Percentiles rank a stretch among this genome's conserved stretches.
Evolutionary conservation across 2,329 filamentous ascomycete genomes (phyloP).

Genomic region (Neonectria magnoliae): DNA sequence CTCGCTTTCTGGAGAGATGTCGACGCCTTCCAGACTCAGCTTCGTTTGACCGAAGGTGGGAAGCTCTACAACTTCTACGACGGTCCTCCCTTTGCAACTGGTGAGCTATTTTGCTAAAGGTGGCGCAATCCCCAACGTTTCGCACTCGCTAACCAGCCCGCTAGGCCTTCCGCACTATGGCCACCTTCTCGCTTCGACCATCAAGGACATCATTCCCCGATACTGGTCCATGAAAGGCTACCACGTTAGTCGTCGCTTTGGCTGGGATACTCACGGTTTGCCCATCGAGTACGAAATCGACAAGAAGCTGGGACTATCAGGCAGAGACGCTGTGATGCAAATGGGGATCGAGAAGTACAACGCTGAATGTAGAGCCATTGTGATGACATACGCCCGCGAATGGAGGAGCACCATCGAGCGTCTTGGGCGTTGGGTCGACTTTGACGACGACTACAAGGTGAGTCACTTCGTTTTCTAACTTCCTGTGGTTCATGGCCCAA

Average conservation of each 20-base stretch:
- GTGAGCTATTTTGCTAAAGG: no score
- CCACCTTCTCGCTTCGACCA: constrained; percentile 84
- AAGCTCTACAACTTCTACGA: constrained; percentile 90
- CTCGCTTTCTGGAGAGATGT: constrained; percentile 26
- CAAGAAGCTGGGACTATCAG: constrained; percentile 86
- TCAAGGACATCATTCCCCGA: constrained; percentile 90
- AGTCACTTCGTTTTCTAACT: neutral
- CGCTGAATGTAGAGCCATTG: constrained; percentile 83
- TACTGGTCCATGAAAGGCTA: constrained; percentile 95
- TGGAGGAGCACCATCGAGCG: constrained; percentile 82
- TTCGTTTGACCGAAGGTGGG: constrained; percentile 72
- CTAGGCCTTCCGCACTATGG: constrained; percentile 47
- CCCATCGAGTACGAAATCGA: constrained; percentile 83
- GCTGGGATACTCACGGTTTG: constrained; percentile 72
- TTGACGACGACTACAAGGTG: constrained; percentile 82
- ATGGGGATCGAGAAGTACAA: constrained; percentile 87
- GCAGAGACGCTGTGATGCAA: constrained; percentile 81
- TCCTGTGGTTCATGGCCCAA: no score
- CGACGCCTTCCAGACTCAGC: constrained; percentile 40
- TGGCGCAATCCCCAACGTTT: no score
- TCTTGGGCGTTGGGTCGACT: constrained; percentile 80
- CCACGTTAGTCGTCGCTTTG: constrained; percentile 85
- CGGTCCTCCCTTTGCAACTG: constrained; percentile 69
- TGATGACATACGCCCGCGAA: constrained; percentile 83
- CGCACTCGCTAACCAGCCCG: no score